These are phyloP conservation scores for Cruciata laevipes DNA, from an alignment of 257 asterid genomes.

Conservation along the genomic window DNA sequence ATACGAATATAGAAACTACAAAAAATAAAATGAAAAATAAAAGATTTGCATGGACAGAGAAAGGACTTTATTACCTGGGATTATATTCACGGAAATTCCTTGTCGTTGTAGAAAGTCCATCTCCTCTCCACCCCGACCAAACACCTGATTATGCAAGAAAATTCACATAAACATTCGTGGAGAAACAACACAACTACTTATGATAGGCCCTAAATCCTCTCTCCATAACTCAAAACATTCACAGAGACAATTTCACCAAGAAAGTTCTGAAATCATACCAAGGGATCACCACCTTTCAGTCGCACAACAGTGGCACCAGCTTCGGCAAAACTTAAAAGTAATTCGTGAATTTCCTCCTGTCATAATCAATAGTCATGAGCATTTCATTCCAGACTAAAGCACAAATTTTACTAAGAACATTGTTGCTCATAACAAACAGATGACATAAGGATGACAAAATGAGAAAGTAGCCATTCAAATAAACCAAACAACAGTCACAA, in stretches of 20 bases:
- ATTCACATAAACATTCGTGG: not conserved
- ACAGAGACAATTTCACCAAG: not conserved
- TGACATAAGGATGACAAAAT: not conserved
- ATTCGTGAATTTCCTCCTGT: slow-evolving; percentile 94
- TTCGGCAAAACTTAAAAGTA: slow-evolving; percentile 93
- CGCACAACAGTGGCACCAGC: slow-evolving; percentile 95
- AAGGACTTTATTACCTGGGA: slow-evolving; percentile 53
- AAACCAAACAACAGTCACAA: not conserved
- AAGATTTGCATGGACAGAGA: not conserved
- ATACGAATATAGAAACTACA: not conserved
- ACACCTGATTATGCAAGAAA: slow-evolving; percentile 49
- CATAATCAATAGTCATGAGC: slow-evolving; percentile 13
- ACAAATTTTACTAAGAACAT: not conserved
- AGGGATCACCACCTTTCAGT: slow-evolving; percentile 97
- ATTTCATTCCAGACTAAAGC: not conserved
- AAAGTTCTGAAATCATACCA: slow-evolving; percentile 42
- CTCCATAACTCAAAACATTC: not conserved
- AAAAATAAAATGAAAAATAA: not conserved
- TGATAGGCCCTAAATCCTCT: not conserved
- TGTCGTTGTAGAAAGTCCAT: slow-evolving; percentile 91
- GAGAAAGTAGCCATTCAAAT: not conserved
- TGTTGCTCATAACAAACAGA: not conserved
- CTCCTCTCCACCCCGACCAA: slow-evolving; percentile 98
- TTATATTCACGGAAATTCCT: slow-evolving; percentile 79
- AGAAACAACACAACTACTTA: not conserved